Conservation (phyloP, 495 filamentous ascomycete genomes). For the Neurospora intermedia region DNA sequence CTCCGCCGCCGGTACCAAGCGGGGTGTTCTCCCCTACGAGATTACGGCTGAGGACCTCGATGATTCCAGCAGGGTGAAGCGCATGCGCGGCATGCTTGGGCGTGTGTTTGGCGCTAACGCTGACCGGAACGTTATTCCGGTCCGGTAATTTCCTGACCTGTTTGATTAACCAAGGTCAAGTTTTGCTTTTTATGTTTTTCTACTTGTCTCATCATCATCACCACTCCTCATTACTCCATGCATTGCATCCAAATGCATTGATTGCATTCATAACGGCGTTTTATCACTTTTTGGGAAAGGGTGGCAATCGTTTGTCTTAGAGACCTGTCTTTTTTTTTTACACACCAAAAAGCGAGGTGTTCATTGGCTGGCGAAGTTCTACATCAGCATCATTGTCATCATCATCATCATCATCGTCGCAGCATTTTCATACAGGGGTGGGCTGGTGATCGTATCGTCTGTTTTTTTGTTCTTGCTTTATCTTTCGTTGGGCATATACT, state of each 20-base stretch:
- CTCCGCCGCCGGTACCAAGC: conserved; percentile 5
- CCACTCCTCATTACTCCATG: background rate
- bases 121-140: conserved; percentile 1
- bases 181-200: background rate
- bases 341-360: background rate
- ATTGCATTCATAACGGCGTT: background rate
- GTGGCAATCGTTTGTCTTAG: background rate
- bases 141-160: background rate
- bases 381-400: background rate
- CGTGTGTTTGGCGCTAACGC: conserved; percentile 25
- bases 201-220: background rate
- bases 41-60: conserved; percentile 35
- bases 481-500: background rate
- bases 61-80: conserved; percentile 28
- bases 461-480: background rate
- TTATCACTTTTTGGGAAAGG: background rate
- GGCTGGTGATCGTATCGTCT: background rate
- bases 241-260: background rate
- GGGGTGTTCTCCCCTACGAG: conserved; percentile 33
- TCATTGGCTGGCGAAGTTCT: background rate
- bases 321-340: background rate
- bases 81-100: conserved; percentile 29
- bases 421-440: background rate
- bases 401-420: background rate
- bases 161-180: background rate